Conservation (phyloP, 371 early-diverging fungal genomes). For the Lichtheimia ornata region DNA sequence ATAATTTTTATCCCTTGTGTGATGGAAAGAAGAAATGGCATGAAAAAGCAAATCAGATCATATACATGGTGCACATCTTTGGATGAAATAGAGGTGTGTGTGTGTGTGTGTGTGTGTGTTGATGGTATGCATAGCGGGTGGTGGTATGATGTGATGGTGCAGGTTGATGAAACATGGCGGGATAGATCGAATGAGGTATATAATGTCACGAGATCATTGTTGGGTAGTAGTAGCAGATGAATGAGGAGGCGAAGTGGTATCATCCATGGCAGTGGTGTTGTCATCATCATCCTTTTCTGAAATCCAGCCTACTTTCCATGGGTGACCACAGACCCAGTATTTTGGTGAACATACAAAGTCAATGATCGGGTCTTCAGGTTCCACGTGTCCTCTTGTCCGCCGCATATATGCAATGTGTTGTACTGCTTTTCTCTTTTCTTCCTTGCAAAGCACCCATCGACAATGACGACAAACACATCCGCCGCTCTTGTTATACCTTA, state of each 20-base stretch:
- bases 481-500: conserved; percentile 52
- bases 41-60: not conserved
- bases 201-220: no score
- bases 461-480: conserved; percentile 53
- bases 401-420: conserved; percentile 46
- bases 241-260: no score
- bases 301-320: conserved; percentile 56
- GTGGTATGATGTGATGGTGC: no score
- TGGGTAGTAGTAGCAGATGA: no score
- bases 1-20: not conserved
- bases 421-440: conserved; percentile 52
- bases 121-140: no score
- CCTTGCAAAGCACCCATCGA: conserved; percentile 54
- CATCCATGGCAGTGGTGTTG: not conserved
- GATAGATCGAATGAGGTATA: no score
- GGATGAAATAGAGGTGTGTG: no score
- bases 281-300: conserved; percentile 18
- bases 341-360: conserved; percentile 48
- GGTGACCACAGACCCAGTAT: conserved; percentile 47
- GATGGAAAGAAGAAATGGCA: not conserved
- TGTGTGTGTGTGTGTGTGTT: no score
- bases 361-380: conserved; percentile 43
- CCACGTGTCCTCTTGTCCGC: conserved; percentile 30
- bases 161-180: no score
- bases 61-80: no score